phyloP scores from a whole-genome alignment of 805 yeast species.

The Yamadazyma akitaensis region DNA sequence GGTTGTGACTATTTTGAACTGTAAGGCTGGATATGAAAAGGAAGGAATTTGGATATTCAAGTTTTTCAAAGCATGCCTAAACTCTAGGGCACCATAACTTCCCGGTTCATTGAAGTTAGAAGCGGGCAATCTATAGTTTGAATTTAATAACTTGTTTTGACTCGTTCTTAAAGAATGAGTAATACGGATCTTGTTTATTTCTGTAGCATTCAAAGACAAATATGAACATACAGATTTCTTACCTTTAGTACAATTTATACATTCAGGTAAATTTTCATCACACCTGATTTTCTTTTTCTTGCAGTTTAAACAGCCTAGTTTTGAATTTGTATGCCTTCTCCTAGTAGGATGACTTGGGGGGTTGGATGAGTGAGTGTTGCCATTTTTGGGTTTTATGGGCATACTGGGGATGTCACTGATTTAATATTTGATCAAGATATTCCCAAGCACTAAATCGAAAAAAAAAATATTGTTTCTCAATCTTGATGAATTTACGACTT shows the following conservation, averaged over 20 bases:
- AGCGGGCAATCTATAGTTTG: constrained; percentile 26
- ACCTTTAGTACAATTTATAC: constrained; percentile 26
- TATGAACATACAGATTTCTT: constrained; percentile 27
- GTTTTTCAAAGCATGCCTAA: constrained; percentile 21
- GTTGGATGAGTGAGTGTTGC: not conserved
- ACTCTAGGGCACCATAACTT: constrained; percentile 15
- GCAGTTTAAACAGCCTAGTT: constrained; percentile 29
- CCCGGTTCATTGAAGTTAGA: constrained; percentile 9
- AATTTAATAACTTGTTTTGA: constrained; percentile 24
- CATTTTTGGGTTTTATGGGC: constrained; percentile 2
- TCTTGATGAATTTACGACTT: constrained; percentile 5
- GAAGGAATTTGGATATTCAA: constrained; percentile 21
- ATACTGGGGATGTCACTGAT: not conserved
- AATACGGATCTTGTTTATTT: constrained; percentile 21
- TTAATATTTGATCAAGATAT: not conserved
- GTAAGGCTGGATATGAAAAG: constrained; percentile 20
- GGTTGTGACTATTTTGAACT: constrained; percentile 18
- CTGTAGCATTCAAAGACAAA: constrained; percentile 16
- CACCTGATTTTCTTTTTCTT: constrained; percentile 30
- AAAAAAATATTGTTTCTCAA: constrained; percentile 1
- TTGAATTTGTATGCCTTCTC: constrained; percentile 28
- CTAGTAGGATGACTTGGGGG: constrained; percentile 12
- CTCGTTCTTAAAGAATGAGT: constrained; percentile 26
- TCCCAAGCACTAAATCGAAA: not conserved
- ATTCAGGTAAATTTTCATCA: constrained; percentile 27